A percentile compares a stretch with the other conserved stretches of the same genome.
These are phyloP conservation scores for Pulicaria dysenterica DNA, from an alignment of 129 eudicot genomes.

Conservation along the genomic window DNA sequence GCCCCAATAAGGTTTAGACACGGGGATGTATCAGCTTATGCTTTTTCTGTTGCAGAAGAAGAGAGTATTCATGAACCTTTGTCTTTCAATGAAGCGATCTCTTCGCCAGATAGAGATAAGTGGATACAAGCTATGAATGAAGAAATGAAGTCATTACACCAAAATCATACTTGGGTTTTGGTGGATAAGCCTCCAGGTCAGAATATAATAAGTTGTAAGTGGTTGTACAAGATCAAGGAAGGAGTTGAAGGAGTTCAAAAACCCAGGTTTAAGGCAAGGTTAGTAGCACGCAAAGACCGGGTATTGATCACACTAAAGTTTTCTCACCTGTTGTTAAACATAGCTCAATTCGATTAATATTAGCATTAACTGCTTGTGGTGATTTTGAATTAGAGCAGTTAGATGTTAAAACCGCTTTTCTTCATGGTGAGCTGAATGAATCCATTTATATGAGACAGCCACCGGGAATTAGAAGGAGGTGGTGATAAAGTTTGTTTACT, in stretches of 20 bases:
- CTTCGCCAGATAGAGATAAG: background rate
- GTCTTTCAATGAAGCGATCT: background rate
- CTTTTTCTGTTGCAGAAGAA: background rate
- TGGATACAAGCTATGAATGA: background rate
- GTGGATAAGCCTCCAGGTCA: background rate
- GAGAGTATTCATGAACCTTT: background rate
- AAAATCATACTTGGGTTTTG: background rate
- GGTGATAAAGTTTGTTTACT: background rate
- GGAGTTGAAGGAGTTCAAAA: background rate
- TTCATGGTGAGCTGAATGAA: background rate
- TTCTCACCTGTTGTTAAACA: background rate
- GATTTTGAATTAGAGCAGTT: background rate
- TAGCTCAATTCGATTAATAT: background rate
- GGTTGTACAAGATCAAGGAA: background rate
- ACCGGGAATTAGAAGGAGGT: background rate
- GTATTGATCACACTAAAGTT: background rate
- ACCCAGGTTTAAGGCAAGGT: background rate
- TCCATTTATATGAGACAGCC: background rate
- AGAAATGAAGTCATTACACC: background rate
- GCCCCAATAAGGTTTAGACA: background rate
- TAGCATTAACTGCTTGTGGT: background rate
- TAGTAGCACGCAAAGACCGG: background rate
- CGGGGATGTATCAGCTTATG: background rate
- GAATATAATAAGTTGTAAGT: no score
- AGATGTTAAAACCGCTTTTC: background rate